Conservation (phyloP, 208 protist species). For the Zelonia costaricensis region DNA sequence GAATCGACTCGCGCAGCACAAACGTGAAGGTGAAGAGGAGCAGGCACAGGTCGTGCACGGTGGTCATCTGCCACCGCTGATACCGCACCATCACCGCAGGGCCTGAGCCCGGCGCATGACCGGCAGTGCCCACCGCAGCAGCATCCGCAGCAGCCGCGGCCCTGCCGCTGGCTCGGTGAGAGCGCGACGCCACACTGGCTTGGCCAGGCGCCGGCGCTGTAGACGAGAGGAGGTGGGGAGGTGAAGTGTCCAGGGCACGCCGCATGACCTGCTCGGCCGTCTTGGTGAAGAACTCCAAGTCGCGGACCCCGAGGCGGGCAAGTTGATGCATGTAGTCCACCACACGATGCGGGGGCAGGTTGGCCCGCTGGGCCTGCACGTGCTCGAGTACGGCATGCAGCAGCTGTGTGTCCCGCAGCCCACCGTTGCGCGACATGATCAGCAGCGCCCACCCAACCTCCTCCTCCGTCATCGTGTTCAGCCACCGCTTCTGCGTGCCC, state of each 20-base stretch:
- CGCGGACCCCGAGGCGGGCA: slow-evolving; percentile 59
- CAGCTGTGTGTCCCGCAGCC: slow-evolving; percentile 39
- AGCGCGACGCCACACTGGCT: background rate
- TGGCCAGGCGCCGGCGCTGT: too few species aligned
- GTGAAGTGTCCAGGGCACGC: slow-evolving; percentile 16
- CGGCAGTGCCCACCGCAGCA: too few species aligned
- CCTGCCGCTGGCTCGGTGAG: background rate
- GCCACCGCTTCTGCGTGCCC: slow-evolving; percentile 46
- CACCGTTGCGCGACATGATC: slow-evolving; percentile 44
- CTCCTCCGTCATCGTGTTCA: slow-evolving; percentile 37
- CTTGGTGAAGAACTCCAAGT: slow-evolving; percentile 75
- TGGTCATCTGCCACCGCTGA: slow-evolving; percentile 40
- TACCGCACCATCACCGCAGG: slow-evolving; percentile 13
- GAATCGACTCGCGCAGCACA: slow-evolving; percentile 75
- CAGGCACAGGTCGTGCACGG: slow-evolving; percentile 72
- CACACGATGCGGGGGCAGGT: slow-evolving; percentile 49
- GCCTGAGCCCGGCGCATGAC: too few species aligned
- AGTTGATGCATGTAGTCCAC: slow-evolving; percentile 60
- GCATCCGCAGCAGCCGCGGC: background rate
- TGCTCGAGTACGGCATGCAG: slow-evolving; percentile 64
- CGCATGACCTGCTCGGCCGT: slow-evolving; percentile 66
- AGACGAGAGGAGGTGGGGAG: background rate
- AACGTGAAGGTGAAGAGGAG: slow-evolving; percentile 86
- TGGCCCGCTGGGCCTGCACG: slow-evolving; percentile 38
- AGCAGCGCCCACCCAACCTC: slow-evolving; percentile 56